phyloP scores from a whole-genome alignment of 2,329 filamentous ascomycete genomes.

The Sporothrix protearum region DNA sequence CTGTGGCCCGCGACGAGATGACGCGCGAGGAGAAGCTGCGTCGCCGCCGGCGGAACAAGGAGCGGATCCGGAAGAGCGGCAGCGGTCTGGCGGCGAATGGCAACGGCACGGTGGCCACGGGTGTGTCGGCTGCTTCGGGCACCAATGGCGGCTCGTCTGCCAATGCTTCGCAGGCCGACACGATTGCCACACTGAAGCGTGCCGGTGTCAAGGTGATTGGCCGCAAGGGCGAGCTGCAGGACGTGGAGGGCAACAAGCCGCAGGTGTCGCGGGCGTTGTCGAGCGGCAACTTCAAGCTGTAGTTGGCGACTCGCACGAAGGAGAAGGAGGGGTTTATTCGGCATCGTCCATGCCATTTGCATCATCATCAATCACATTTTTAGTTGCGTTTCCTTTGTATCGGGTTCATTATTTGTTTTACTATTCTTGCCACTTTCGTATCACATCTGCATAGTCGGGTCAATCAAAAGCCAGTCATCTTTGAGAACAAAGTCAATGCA shows the following conservation, averaged over 20 bases:
- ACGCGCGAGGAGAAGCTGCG: conserved; percentile 78
- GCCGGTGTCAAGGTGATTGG: conserved; percentile 90
- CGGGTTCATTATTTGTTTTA: conserved; percentile 3
- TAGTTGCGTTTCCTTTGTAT: background rate
- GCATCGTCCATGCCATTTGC: background rate
- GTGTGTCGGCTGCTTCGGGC: conserved; percentile 39
- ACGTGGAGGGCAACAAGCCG: conserved; percentile 77
- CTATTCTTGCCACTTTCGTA: background rate
- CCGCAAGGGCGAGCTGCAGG: conserved; percentile 78
- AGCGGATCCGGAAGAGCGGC: conserved; percentile 70
- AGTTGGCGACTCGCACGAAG: conserved; percentile 27
- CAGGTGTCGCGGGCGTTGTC: conserved; percentile 49
- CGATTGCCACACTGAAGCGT: conserved; percentile 49
- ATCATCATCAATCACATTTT: background rate
- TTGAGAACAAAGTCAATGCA: background rate
- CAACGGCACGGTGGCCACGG: conserved; percentile 35
- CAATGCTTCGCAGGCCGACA: conserved; percentile 38
- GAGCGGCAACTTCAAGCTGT: conserved; percentile 62
- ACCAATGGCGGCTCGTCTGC: conserved; percentile 51
- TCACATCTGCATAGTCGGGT: conserved; percentile 14
- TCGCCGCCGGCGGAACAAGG: conserved; percentile 76
- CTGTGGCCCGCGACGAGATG: conserved; percentile 81
- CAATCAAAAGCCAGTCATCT: background rate
- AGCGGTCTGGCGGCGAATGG: conserved; percentile 33
- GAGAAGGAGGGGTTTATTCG: background rate